Base-by-base conservation (phyloP, 805 yeast genomes). In the Ogataea corticis region DNA sequence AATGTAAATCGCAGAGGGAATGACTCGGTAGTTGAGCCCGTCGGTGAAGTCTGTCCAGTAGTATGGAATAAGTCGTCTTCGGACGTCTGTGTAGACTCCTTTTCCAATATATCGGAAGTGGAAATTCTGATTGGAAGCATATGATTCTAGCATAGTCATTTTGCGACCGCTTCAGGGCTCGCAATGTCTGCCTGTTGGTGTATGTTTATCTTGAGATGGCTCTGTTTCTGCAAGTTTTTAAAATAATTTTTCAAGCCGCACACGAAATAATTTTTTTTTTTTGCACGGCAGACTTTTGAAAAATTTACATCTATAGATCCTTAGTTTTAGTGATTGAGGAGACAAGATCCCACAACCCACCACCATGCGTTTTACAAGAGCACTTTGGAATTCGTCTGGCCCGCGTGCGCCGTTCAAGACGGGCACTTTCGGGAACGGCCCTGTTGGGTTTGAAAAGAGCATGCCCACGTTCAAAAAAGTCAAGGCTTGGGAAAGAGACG, bases 21-120 rank as follows among this genome's bases (percentile, higher is more conserved):
- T 71, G 12, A 91, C 95, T 57, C 99, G 67, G 62, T 94, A 94
- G 60, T 87, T 83, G 66, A 76, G 72, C 0, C 92, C 92, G 68
- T 92, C 98, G 13, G 58, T 75, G 80, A 92, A 84, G 62, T 92
- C 98, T 1, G 89, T 78, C 39, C 55, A 43, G 59, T 92, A 92
- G 56, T 73, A 79, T 0, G 96, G 96, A 6, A 77, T 35, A 12
- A 64, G 48, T 34, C 89, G 62, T 12, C 63, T 62, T 30, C 61
- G 61, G 23, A 84, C 53, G 52, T 84, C 91, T 27, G 68, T 66
- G 44, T 64, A 65, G 25, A 84, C 74, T 6, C 90, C 90, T 42
- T 62, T 63, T 7, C 80, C 78, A 30, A 61, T 18, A n/a, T 49
- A 38, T 17, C 57, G 45, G 11, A 61, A 46, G 44, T 55, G 63